Evolutionary conservation across 139 green algal species (phyloP).

Genomic region (Tetradesmus obliquus): DNA sequence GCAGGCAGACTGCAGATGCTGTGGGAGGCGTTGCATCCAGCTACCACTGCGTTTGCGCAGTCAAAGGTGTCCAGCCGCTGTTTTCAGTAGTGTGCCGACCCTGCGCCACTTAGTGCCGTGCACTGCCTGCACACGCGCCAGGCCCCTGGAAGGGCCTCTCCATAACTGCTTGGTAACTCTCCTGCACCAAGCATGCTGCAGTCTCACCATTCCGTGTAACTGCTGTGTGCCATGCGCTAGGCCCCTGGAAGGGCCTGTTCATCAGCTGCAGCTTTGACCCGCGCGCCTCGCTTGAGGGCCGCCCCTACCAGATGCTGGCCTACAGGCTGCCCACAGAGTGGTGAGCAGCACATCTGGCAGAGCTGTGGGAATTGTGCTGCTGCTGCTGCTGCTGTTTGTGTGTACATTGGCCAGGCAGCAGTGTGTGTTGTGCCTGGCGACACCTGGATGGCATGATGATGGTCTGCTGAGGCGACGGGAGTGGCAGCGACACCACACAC

Average conservation of each 20-base stretch:
- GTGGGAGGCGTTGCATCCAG: background rate
- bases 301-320: conserved; percentile 28
- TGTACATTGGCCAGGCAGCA: too few relatives aligned
- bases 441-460: too few relatives aligned
- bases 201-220: too few relatives aligned
- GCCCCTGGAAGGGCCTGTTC: conserved; percentile 27
- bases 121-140: too few relatives aligned
- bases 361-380: background rate
- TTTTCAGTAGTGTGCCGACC: background rate
- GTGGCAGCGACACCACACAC: too few relatives aligned
- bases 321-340: conserved; percentile 23
- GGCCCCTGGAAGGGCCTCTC: too few relatives aligned
- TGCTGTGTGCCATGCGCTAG: background rate
- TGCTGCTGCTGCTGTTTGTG: too few relatives aligned
- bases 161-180: too few relatives aligned
- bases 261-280: conserved; percentile 18
- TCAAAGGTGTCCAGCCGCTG: background rate
- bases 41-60: too few relatives aligned
- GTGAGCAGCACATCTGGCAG: background rate
- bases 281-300: background rate
- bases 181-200: too few relatives aligned
- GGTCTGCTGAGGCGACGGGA: too few relatives aligned
- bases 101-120: background rate
- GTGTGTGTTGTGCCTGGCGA: too few relatives aligned
- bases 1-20: background rate